Percentiles rank a stretch among this genome's conserved stretches.
Conservation (phyloP, 148 eudicot species). For the Amaranthus hypochondriacus region DNA sequence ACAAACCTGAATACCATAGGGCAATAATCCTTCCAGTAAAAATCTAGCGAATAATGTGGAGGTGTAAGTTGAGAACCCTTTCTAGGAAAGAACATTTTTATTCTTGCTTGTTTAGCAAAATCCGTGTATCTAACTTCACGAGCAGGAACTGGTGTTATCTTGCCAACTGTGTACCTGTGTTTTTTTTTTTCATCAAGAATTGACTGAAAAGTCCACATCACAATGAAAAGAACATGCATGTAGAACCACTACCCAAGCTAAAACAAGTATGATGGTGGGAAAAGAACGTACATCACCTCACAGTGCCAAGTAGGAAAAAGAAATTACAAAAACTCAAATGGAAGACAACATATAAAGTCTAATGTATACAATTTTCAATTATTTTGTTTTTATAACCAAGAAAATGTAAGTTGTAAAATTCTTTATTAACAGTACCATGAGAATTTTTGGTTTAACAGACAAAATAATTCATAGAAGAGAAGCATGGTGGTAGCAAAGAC, state of each 20-base stretch:
- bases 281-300: background rate
- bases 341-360: background rate
- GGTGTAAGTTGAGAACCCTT: slow-evolving; percentile 90
- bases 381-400: background rate
- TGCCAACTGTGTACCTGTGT: slow-evolving; percentile 91
- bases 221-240: slow-evolving; percentile 11
- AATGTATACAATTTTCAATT: background rate
- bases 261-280: background rate
- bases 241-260: background rate
- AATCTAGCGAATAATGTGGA: slow-evolving; percentile 76
- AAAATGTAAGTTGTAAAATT: background rate
- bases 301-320: background rate
- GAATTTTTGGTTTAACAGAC: background rate
- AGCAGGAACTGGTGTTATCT: slow-evolving; percentile 90
- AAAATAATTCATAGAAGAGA: background rate
- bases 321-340: background rate
- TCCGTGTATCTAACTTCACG: slow-evolving; percentile 91
- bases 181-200: background rate
- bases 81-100: slow-evolving; percentile 82
- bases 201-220: background rate
- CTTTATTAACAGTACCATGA: background rate
- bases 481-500: background rate
- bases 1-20: slow-evolving; percentile 98
- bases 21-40: slow-evolving; percentile 96
- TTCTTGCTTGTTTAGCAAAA: slow-evolving; percentile 82